Conservation (phyloP, 2,329 filamentous ascomycete species). For the Cordyceps cicadae region DNA sequence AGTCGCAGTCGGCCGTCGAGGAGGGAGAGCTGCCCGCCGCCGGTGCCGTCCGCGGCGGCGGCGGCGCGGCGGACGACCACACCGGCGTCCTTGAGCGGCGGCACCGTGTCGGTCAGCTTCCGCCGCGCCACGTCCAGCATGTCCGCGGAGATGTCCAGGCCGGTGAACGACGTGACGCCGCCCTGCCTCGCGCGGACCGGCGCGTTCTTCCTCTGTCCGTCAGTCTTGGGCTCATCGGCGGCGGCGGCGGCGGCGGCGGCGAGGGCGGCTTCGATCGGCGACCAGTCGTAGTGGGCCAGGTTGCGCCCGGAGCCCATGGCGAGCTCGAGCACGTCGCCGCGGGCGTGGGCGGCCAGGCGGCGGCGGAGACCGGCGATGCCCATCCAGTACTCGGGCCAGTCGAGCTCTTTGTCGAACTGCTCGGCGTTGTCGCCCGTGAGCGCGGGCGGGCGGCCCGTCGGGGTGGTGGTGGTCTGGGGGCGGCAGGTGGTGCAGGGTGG, state of each 20-base stretch:
- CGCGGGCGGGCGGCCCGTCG: slow-evolving; percentile 42
- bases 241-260: slow-evolving; percentile 11
- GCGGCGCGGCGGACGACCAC: slow-evolving; percentile 25
- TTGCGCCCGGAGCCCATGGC: slow-evolving; percentile 57
- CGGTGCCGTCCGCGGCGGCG: slow-evolving; percentile 26
- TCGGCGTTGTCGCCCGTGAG: slow-evolving; percentile 39
- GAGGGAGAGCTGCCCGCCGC: slow-evolving; percentile 31
- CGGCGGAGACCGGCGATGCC: slow-evolving; percentile 45
- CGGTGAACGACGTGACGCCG: slow-evolving; percentile 48
- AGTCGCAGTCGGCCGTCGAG: slow-evolving; percentile 37
- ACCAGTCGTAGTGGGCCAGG: slow-evolving; percentile 51
- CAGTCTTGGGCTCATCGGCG: slow-evolving; percentile 9
- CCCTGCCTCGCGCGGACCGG: slow-evolving; percentile 12
- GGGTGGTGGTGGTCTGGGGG: slow-evolving; percentile 27
- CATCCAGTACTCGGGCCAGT: slow-evolving; percentile 48
- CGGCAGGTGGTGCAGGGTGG: slow-evolving; percentile 14
- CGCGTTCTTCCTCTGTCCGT: neutral
- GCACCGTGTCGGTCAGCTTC: slow-evolving; percentile 39
- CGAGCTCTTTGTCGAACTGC: slow-evolving; percentile 51
- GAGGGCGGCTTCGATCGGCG: slow-evolving; percentile 22
- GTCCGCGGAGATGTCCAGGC: slow-evolving; percentile 51
- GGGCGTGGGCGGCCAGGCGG: slow-evolving; percentile 38
- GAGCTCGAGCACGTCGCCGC: slow-evolving; percentile 53
- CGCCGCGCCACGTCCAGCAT: slow-evolving; percentile 52
- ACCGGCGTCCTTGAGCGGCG: slow-evolving; percentile 25